phyloP scores from a whole-genome alignment of 345 rosid species.

The Durio zibethinus region DNA sequence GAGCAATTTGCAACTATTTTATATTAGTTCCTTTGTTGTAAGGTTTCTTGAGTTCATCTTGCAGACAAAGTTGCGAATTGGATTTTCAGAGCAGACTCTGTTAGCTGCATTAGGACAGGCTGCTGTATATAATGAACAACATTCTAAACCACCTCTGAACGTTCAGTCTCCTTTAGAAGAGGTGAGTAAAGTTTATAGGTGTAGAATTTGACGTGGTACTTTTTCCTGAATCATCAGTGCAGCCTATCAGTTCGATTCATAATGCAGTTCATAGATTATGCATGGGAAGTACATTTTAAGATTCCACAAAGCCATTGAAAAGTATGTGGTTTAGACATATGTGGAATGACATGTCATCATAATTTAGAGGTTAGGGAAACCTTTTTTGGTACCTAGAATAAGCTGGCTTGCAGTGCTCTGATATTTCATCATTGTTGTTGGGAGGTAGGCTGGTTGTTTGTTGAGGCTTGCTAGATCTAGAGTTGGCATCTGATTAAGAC shows the following conservation, averaged over 20 bases:
- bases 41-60: constrained; percentile 14
- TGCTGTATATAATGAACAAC: constrained; percentile 66
- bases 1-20: background rate
- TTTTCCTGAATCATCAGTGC: background rate
- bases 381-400: background rate
- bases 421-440: background rate
- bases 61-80: constrained; percentile 78
- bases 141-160: constrained; percentile 61
- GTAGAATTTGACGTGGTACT: background rate
- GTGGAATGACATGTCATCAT: background rate
- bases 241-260: background rate
- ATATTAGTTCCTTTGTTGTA: constrained; percentile 6
- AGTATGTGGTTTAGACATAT: background rate
- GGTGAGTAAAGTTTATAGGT: constrained; percentile 37
- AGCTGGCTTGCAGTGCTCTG: background rate
- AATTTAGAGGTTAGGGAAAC: background rate
- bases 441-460: background rate
- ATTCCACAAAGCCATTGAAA: background rate
- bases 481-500: background rate
- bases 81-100: constrained; percentile 79
- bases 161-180: constrained; percentile 82
- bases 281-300: background rate
- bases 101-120: constrained; percentile 96
- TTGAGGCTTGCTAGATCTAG: background rate
- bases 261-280: background rate